These are phyloP conservation scores for Boletellus sp. DNA, from an alignment of 1,284 basidiomycete genomes.

Conservation along the genomic window DNA sequence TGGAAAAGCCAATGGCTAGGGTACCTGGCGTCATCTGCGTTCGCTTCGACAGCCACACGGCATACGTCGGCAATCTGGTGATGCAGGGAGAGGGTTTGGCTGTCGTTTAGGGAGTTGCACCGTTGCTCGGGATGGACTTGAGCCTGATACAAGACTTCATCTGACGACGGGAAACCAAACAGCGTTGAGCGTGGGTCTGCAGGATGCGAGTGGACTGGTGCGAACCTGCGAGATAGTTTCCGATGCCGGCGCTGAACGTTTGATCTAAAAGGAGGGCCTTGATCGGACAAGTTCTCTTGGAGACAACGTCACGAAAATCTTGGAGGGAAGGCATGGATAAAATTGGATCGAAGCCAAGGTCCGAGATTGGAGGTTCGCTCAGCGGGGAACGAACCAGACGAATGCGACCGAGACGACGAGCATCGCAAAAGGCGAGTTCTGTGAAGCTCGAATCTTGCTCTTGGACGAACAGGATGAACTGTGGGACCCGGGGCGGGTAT, in stretches of 20 bases:
- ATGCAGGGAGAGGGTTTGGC: slow-evolving; percentile 55
- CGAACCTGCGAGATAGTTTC: slow-evolving; percentile 80
- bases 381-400: slow-evolving; percentile 57
- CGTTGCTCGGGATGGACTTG: slow-evolving; percentile 74
- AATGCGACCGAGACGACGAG: slow-evolving; percentile 37
- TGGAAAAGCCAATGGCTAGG: slow-evolving; percentile 72
- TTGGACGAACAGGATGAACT: slow-evolving; percentile 65
- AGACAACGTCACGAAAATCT: slow-evolving; percentile 32
- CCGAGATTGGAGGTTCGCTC: slow-evolving; percentile 64
- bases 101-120: slow-evolving; percentile 52
- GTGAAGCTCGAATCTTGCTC: slow-evolving; percentile 30
- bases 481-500: neutral
- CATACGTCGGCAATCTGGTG: slow-evolving; percentile 59
- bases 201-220: neutral
- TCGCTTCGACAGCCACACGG: slow-evolving; percentile 58
- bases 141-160: slow-evolving; percentile 80
- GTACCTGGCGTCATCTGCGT: slow-evolving; percentile 72
- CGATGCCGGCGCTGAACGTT: slow-evolving; percentile 77
- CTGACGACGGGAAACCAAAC: slow-evolving; percentile 31
- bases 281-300: slow-evolving; percentile 65
- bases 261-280: slow-evolving; percentile 82
- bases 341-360: slow-evolving; percentile 77
- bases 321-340: slow-evolving; percentile 63
- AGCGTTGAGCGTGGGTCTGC: neutral
- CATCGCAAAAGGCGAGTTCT: slow-evolving; percentile 55